Evolutionary conservation across 495 filamentous ascomycete genomes (phyloP).

Genomic region (Lepidopterella palustris): DNA sequence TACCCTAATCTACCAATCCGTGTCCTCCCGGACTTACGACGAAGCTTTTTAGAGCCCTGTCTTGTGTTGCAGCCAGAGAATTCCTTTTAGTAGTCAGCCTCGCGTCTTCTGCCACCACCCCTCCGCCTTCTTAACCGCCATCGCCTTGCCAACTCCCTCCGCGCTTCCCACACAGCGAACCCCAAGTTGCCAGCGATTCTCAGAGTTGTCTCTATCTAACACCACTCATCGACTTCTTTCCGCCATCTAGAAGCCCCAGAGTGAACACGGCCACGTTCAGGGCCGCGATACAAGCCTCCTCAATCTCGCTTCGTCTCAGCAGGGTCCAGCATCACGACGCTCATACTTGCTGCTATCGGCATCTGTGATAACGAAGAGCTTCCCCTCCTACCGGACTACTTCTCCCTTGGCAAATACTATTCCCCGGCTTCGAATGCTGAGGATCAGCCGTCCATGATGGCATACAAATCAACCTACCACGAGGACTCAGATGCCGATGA

Average conservation of each 20-base stretch:
- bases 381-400: conserved; percentile 11
- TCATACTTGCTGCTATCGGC: neutral
- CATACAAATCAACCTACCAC: conserved; percentile 53
- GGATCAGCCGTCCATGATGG: conserved; percentile 33
- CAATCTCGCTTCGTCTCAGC: conserved; percentile 32
- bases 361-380: conserved; percentile 17
- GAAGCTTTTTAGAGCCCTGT: too few species aligned
- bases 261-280: conserved; percentile 4
- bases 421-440: neutral
- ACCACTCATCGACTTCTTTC: conserved; percentile 1
- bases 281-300: conserved; percentile 23
- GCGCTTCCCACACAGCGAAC: neutral
- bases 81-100: neutral
- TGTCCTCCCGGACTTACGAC: too few species aligned
- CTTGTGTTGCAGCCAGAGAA: neutral
- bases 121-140: neutral
- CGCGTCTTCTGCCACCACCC: neutral
- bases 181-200: neutral
- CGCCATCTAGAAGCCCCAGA: neutral
- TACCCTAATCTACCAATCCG: too few species aligned
- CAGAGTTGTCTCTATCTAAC: conserved; percentile 6
- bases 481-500: conserved; percentile 90
- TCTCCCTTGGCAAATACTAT: conserved; percentile 3
- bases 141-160: conserved; percentile 3
- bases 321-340: conserved; percentile 11